Base-by-base conservation (phyloP, 179 eudicot genomes). In the Drosera spatulata region DNA sequence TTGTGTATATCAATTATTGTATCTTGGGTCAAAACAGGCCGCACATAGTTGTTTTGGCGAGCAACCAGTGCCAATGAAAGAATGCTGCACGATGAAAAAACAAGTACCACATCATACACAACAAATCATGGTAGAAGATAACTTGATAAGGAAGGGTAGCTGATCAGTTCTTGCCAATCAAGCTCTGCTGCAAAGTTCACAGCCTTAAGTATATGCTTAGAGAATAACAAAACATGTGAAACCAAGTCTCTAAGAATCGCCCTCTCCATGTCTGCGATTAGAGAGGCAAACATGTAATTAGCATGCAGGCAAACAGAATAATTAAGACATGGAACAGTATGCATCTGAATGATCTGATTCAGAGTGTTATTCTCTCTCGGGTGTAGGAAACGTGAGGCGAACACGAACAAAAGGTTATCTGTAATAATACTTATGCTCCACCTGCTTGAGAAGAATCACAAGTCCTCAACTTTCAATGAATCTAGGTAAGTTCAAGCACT, bases 121-220 rank as follows among this genome's bases (percentile, higher is more conserved):
- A 22, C 33, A 22, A 22, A 22, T 22, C 33, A 1, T 22, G 33
- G 33, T 22, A 22, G 33, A 22, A 22, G 33, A 22, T 22, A 22
- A 22, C 33, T 45, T 48, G 38, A 39, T 43, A 46, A 43, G 40
- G 55, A 41, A 14, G 37, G 43, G 46, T 9, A 53, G 53, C 39
- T 7, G 56, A 39, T 41, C 38, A 41, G 3, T 57, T 37, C 46
- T 59, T 39, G 44, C 99, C 99, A 94, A 71, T 94, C 99, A 64
- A 90, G 91, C 75, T 93, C 99, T 41, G 99, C 97, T 43, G 88
- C 83, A 85, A 90, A 94, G 64, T 74, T 81, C 61, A 86, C 82
- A 68, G 95, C 95, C 80, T 80, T 74, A 50, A 81, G 82, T 69
- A 94, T 70, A 72, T 87, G 83, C 40, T 70, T 51, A 22, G 91